Evolutionary conservation across 148 eudicot genomes (phyloP).

Genomic region (Nepenthes gracilis): DNA sequence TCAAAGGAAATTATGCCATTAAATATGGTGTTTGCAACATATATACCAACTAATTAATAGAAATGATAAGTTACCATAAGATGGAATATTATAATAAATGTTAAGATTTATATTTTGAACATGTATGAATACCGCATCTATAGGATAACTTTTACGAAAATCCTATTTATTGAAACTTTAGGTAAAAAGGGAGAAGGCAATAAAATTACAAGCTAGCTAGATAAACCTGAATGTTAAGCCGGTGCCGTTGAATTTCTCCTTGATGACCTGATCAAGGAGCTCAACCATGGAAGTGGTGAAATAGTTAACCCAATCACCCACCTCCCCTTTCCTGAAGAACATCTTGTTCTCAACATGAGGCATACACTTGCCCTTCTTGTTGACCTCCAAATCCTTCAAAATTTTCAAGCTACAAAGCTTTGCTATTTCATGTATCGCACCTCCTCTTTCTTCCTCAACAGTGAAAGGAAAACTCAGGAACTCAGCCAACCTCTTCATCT

Average conservation of each 20-base stretch:
- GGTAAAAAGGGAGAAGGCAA: no score
- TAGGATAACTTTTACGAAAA: no score
- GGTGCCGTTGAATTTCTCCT: slow-evolving; percentile 20
- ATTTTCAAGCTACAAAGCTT: slow-evolving; percentile 24
- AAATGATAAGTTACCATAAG: no score
- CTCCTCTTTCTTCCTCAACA: slow-evolving; percentile 12
- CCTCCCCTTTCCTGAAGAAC: slow-evolving; percentile 24
- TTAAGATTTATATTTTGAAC: no score
- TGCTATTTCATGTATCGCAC: slow-evolving; percentile 16
- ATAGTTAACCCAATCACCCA: slow-evolving; percentile 34
- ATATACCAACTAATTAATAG: no score
- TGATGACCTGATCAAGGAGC: slow-evolving; percentile 12
- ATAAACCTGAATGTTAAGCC: slow-evolving; percentile 7
- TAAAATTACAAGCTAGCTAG: no score
- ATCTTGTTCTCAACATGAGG: slow-evolving; percentile 8
- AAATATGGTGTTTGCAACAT: no score
- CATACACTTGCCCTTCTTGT: slow-evolving; percentile 18
- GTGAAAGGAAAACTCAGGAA: slow-evolving; percentile 25
- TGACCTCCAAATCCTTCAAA: slow-evolving; percentile 33
- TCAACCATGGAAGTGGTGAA: slow-evolving; percentile 23
- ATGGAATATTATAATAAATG: no score
- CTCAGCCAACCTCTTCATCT: slow-evolving; percentile 15
- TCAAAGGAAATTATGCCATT: no score
- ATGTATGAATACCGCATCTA: no score
- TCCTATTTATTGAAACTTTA: no score